Percentiles rank a stretch among this genome's conserved stretches.
Conservation (phyloP, 2,329 filamentous ascomycete genomes). For the Xylaria sp. region DNA sequence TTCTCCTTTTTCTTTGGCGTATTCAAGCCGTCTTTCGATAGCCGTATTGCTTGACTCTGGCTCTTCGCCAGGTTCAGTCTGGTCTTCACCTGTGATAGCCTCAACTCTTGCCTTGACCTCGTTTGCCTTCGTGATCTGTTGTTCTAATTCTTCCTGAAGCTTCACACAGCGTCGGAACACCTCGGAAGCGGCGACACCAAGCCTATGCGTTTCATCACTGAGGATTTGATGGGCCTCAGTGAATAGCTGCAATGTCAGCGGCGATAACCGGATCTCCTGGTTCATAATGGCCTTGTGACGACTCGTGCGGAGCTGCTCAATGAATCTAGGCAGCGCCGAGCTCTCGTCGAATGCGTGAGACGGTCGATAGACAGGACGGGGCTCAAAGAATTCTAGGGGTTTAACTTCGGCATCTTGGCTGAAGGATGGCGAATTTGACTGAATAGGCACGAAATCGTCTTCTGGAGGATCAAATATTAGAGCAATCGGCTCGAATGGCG, state of each 20-base stretch:
- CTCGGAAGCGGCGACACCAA: slow-evolving; percentile 73
- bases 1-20: slow-evolving; percentile 53
- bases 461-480: slow-evolving; percentile 66
- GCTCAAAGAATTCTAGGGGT: slow-evolving; percentile 61
- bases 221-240: slow-evolving; percentile 75
- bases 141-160: slow-evolving; percentile 69
- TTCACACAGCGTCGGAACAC: slow-evolving; percentile 74
- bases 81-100: slow-evolving; percentile 65
- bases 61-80: slow-evolving; percentile 54
- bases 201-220: slow-evolving; percentile 69
- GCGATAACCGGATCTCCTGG: slow-evolving; percentile 72
- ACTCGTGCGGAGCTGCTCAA: slow-evolving; percentile 63
- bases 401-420: slow-evolving; percentile 52
- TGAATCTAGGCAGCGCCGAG: slow-evolving; percentile 61
- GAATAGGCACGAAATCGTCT: slow-evolving; percentile 52
- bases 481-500: slow-evolving; percentile 61
- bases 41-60: slow-evolving; percentile 60
- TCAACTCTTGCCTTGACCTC: slow-evolving; percentile 72
- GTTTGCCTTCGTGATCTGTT: slow-evolving; percentile 70
- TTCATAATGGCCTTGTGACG: slow-evolving; percentile 66
- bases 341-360: slow-evolving; percentile 64
- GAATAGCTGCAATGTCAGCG: slow-evolving; percentile 72
- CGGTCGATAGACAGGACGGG: slow-evolving; percentile 70
- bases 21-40: slow-evolving; percentile 60
- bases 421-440: slow-evolving; percentile 50